phyloP scores from a whole-genome alignment of 176 grass and related monocot genomes.

The Bolboschoenus planiculmis region DNA sequence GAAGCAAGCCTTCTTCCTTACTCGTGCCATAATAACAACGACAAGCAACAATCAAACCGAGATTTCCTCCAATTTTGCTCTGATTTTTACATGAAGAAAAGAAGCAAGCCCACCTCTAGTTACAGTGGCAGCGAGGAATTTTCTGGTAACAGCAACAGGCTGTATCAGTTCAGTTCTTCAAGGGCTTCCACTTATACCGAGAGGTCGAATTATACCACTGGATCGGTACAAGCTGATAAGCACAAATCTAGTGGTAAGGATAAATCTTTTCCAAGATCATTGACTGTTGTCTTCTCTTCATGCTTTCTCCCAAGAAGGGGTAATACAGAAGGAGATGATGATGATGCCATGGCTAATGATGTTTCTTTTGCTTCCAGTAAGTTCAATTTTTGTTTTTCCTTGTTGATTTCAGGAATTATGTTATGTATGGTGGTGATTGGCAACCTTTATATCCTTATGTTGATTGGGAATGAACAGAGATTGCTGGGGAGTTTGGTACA shows the following conservation, averaged over 20 bases:
- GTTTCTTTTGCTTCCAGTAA: slow-evolving; percentile 44
- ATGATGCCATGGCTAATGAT: slow-evolving; percentile 3
- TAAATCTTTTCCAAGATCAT: background rate
- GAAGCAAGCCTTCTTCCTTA: background rate
- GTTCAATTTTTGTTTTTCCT: slow-evolving; percentile 20
- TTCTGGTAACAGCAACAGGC: slow-evolving; percentile 19
- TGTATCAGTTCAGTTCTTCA: slow-evolving; percentile 40
- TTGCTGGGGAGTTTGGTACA: background rate
- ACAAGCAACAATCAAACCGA: background rate
- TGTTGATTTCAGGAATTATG: background rate
- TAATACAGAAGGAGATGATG: background rate
- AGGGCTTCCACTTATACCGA: slow-evolving; percentile 37
- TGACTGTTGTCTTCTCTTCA: background rate
- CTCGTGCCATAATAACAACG: background rate
- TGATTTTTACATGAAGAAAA: slow-evolving; percentile 34
- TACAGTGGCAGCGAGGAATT: background rate
- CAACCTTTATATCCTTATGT: background rate
- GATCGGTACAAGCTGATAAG: background rate
- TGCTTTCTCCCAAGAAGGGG: background rate
- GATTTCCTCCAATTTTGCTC: background rate
- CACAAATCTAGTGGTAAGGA: background rate
- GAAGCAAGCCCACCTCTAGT: slow-evolving; percentile 14
- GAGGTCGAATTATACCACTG: slow-evolving; percentile 1
- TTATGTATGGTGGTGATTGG: background rate
- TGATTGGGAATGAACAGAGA: background rate